phyloP scores from a whole-genome alignment of 441 rosid species.

The Caryocar brasiliense region DNA sequence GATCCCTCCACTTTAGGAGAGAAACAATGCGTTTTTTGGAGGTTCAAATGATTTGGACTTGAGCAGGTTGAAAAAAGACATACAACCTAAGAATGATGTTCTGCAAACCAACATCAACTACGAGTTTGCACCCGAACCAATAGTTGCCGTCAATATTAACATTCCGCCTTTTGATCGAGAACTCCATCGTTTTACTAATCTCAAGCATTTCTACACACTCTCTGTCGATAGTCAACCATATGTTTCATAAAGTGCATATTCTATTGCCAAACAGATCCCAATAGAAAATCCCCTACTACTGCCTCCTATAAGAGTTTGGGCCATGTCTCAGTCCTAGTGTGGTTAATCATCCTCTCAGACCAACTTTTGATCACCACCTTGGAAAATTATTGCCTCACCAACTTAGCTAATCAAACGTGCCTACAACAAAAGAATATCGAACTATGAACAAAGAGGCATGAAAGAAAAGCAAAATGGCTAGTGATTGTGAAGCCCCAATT shows the following conservation, averaged over 20 bases:
- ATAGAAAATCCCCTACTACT: not conserved
- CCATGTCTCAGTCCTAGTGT: not conserved
- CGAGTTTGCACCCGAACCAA: too few relatives aligned
- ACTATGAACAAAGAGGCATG: constrained; percentile 3
- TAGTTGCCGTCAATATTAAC: too few relatives aligned
- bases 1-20: too few relatives aligned
- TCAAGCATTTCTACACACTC: too few relatives aligned
- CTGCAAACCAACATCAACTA: too few relatives aligned
- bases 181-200: too few relatives aligned
- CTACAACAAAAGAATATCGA: constrained; percentile 1
- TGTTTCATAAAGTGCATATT: too few relatives aligned
- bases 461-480: constrained; percentile 5
- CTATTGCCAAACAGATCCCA: too few relatives aligned
- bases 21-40: too few relatives aligned
- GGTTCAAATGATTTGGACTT: not conserved
- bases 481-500: constrained; percentile 3
- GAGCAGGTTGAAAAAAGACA: not conserved
- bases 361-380: not conserved
- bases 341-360: not conserved
- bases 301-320: not conserved
- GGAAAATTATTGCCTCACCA: too few relatives aligned
- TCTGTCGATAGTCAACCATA: too few relatives aligned
- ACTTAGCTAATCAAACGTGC: not conserved
- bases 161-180: too few relatives aligned
- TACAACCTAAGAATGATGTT: not conserved